Conservation (phyloP, 2,329 filamentous ascomycete genomes). For the Dendrostoma leiphaemia region DNA sequence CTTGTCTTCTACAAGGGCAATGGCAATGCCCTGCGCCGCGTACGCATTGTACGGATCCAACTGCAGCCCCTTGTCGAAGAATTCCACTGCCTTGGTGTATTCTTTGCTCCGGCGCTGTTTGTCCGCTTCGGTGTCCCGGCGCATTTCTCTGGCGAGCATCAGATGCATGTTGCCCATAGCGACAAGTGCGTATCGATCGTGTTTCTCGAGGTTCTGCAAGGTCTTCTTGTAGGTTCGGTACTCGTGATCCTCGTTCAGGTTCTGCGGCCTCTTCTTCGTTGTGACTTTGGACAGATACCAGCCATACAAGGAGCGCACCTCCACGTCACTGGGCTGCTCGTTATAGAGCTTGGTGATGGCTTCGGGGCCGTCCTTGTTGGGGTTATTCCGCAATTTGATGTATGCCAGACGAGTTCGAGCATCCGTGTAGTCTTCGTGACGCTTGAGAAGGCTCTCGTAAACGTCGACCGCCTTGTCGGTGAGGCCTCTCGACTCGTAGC, state of each 20-base stretch:
- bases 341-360: conserved; percentile 83
- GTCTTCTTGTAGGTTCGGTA: conserved; percentile 96
- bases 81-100: conserved; percentile 92
- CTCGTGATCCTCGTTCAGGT: conserved; percentile 85
- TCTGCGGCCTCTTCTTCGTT: conserved; percentile 76
- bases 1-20: conserved; percentile 90
- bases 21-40: conserved; percentile 92
- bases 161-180: conserved; percentile 96
- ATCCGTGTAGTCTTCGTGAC: conserved; percentile 90
- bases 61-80: conserved; percentile 95
- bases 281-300: conserved; percentile 86
- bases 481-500: conserved; percentile 83
- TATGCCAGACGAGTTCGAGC: conserved; percentile 86
- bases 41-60: conserved; percentile 95
- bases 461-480: conserved; percentile 81
- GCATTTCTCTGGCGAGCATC: conserved; percentile 88
- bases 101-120: conserved; percentile 85
- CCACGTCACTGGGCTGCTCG: conserved; percentile 78
- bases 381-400: conserved; percentile 77
- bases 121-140: conserved; percentile 81
- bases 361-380: conserved; percentile 82
- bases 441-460: conserved; percentile 80
- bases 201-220: conserved; percentile 90
- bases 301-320: conserved; percentile 88
- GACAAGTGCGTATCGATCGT: conserved; percentile 93